Conservation (phyloP, 2,329 filamentous ascomycete genomes). For the Aspergillus alliaceus region DNA sequence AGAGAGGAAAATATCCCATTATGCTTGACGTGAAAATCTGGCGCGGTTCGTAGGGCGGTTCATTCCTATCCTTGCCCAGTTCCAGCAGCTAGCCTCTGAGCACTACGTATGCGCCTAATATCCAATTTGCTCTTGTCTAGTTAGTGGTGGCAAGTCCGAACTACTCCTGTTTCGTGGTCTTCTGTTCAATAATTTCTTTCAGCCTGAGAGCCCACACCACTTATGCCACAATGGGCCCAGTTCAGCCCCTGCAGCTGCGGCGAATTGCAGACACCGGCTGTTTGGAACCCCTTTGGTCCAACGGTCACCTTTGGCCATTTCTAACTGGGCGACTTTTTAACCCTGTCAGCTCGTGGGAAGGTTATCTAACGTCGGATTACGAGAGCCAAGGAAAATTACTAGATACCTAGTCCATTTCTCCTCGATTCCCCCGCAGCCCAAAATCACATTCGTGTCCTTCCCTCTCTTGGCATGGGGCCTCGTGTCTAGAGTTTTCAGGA, state of each 20-base stretch:
- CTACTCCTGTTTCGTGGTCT: constrained; percentile 1
- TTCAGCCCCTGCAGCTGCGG: constrained; percentile 3
- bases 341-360: not conserved
- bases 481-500: not conserved
- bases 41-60: not conserved
- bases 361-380: not conserved
- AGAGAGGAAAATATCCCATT: constrained; percentile 19
- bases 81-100: not conserved
- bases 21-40: not conserved
- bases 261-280: not conserved
- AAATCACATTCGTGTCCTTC: not conserved
- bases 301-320: not conserved
- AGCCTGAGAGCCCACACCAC: not conserved
- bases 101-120: not conserved
- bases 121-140: not conserved
- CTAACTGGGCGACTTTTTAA: not conserved
- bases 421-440: not conserved
- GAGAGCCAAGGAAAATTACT: not conserved
- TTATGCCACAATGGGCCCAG: not conserved
- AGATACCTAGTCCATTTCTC: not conserved
- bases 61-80: not conserved
- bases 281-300: not conserved
- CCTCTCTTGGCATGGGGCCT: not conserved
- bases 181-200: not conserved
- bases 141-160: not conserved